Base-by-base conservation (phyloP, 805 yeast genomes). In the Sugiyamaella boreocaroliniensis region DNA sequence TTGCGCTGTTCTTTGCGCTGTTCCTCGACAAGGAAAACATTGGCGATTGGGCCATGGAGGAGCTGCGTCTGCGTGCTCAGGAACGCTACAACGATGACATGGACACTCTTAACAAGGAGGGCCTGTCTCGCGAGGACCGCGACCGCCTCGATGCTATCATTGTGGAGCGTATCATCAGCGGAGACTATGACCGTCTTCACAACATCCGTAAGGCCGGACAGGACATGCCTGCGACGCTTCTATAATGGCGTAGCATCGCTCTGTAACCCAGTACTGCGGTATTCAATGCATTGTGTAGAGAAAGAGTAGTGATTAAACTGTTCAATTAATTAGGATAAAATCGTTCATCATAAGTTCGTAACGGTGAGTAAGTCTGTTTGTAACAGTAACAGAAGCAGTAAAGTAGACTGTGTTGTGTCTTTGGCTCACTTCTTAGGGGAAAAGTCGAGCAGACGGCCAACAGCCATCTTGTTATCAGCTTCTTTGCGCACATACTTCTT, bases 11-110 rank as follows among this genome's bases (percentile, higher is more conserved):
- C 40, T 69, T 77, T 16, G 69, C 77, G 54, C 60, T 77, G 46
- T 81, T 79, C 70, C 73, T 78, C 57, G 71, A 75, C 49, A 78
- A 76, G 54, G 77, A 76, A 53, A 75, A 74, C 57, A 70, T 80
- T 51, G 72, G 76, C 55, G 86, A 82, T 62, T 87, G 96, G 96
- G 95, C 95, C 42, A 79, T 80, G 66, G 80, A 85, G 66, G 95
- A 87, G 72, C 78, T 87, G 68, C 75, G 86, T 63, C 76, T 84
- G 67, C 83, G 95, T 75, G 81, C 80, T 40, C 81, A 81, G 74
- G 88, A 85, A 67, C 79, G 80, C 60, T 76, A 75, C 71, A 77
- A 76, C 56, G 80, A 74, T 54, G 83, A 80, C 61, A 68, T 79
- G 64, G 74, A 70, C 40, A 60, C 66, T 19, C 68, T 75, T 55